Evolutionary conservation across 176 grass and related monocot genomes (phyloP).

Genomic region (Saccharum spontaneum): DNA sequence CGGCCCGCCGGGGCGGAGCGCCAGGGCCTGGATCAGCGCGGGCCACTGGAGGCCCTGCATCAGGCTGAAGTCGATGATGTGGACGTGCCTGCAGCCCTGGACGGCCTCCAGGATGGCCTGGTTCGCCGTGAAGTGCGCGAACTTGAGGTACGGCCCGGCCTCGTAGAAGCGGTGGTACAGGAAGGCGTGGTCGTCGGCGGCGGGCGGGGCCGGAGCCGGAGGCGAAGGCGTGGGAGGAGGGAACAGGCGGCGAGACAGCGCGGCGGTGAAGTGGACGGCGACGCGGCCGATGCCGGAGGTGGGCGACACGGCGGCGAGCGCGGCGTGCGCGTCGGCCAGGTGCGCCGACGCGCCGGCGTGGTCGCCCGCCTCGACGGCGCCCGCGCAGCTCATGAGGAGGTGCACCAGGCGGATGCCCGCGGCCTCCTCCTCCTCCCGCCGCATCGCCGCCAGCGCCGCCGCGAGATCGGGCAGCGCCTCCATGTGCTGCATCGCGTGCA

Average conservation of each 20-base stretch:
- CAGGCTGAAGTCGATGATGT: conserved; percentile 92
- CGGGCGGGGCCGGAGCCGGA: background rate
- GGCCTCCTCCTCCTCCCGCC: conserved; percentile 68
- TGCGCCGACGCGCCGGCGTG: conserved; percentile 37
- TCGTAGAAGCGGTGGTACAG: conserved; percentile 95
- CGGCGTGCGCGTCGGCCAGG: conserved; percentile 49
- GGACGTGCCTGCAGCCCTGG: conserved; percentile 55
- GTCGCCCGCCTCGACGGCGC: conserved; percentile 61
- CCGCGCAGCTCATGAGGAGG: conserved; percentile 89
- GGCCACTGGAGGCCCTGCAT: conserved; percentile 98
- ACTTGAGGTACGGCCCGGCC: conserved; percentile 93
- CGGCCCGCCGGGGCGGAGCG: conserved; percentile 77
- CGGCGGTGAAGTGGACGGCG: conserved; percentile 75
- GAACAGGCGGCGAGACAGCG: conserved; percentile 67
- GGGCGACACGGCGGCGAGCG: conserved; percentile 51
- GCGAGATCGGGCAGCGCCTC: conserved; percentile 21
- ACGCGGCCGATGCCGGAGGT: conserved; percentile 76
- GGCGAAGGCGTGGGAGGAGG: conserved; percentile 13
- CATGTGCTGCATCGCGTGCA: background rate
- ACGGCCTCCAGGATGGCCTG: conserved; percentile 95
- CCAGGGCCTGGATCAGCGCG: conserved; percentile 83
- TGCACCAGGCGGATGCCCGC: conserved; percentile 79
- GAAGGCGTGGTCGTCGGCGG: conserved; percentile 32
- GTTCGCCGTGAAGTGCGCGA: conserved; percentile 96
- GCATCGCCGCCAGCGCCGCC: conserved; percentile 39